These are phyloP conservation scores for Lyophyllum semitale DNA, from an alignment of 768 basidiomycete species.

Conservation along the genomic window DNA sequence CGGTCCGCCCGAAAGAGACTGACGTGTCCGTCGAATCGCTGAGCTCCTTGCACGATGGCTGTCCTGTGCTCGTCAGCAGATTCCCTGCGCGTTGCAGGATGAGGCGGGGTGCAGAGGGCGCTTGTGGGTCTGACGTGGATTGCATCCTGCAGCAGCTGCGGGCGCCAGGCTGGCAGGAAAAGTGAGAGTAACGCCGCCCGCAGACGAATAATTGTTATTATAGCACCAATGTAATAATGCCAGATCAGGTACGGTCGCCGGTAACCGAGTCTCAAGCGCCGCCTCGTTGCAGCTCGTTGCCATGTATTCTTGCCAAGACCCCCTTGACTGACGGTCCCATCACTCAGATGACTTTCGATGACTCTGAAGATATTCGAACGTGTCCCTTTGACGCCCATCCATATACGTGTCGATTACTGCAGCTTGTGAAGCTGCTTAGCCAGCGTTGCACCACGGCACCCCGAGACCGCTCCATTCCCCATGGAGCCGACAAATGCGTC, in stretches of 20 bases:
- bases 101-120: not conserved
- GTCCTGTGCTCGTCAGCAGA: slow-evolving; percentile 32
- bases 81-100: slow-evolving; percentile 35
- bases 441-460: no score
- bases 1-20: not conserved
- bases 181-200: not conserved
- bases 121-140: not conserved
- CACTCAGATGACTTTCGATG: not conserved
- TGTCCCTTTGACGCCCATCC: not conserved
- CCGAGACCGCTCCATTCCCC: no score
- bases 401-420: not conserved
- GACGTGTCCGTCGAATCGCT: slow-evolving; percentile 12
- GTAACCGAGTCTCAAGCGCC: not conserved
- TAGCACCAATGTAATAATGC: not conserved
- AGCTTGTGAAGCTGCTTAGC: not conserved
- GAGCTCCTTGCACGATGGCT: slow-evolving; percentile 24
- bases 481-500: no score
- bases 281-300: no score
- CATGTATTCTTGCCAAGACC: not conserved
- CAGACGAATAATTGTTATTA: not conserved
- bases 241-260: not conserved
- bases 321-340: not conserved
- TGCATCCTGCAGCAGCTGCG: not conserved
- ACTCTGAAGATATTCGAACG: not conserved
- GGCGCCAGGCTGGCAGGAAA: not conserved